A percentile compares a stretch with the other conserved stretches of the same genome.
These are phyloP conservation scores for Dactylellina leptospora DNA, from an alignment of 2,329 filamentous ascomycete genomes.

Conservation along the genomic window DNA sequence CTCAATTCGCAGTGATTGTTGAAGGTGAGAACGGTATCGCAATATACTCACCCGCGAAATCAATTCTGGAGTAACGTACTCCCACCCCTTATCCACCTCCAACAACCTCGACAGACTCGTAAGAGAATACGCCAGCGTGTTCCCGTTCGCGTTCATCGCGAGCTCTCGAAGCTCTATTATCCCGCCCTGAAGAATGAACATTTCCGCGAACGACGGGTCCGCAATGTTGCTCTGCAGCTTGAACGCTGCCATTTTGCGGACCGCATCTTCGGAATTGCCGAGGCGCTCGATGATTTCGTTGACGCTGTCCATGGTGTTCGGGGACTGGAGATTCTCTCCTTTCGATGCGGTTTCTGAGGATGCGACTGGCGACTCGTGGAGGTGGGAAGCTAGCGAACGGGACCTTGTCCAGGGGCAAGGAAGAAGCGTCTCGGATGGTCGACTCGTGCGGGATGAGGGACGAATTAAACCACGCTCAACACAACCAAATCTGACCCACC, in stretches of 20 bases:
- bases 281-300: constrained; percentile 58
- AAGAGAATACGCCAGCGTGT: constrained; percentile 93
- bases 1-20: constrained; percentile 1
- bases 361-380: constrained; percentile 31
- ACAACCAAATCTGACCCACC: constrained; percentile 11
- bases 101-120: constrained; percentile 86
- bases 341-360: constrained; percentile 24
- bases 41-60: constrained; percentile 68
- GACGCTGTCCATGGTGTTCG: constrained; percentile 56
- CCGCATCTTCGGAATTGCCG: constrained; percentile 70
- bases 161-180: constrained; percentile 81
- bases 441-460: background rate
- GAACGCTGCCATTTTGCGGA: constrained; percentile 98
- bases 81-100: constrained; percentile 98
- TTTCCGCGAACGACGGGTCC: constrained; percentile 93
- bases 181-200: constrained; percentile 91
- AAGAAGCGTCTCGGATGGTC: background rate
- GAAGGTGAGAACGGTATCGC: background rate
- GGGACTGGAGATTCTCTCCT: constrained; percentile 17
- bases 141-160: constrained; percentile 84
- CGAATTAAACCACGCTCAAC: constrained; percentile 13
- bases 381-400: constrained; percentile 39
- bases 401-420: constrained; percentile 36
- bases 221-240: constrained; percentile 95
- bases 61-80: constrained; percentile 67